phyloP scores from a whole-genome alignment of 129 eudicot genomes.

The Smallanthus sonchifolius region DNA sequence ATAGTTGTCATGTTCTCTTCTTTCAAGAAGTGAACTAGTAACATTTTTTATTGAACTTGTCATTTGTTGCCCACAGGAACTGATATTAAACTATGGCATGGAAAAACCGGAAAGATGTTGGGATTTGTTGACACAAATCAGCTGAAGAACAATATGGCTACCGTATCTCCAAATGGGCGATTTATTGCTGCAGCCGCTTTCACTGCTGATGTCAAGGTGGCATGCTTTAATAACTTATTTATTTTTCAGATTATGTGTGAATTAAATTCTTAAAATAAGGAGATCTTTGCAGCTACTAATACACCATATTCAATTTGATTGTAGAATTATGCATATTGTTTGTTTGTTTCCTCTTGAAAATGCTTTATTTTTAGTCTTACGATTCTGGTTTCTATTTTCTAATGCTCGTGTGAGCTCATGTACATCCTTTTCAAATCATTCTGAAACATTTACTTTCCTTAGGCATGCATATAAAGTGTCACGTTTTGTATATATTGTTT shows the following conservation, averaged over 20 bases:
- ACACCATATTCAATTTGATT: constrained; percentile 10
- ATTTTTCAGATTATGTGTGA: constrained; percentile 5
- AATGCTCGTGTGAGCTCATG: background rate
- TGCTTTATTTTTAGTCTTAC: background rate
- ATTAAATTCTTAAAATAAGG: background rate
- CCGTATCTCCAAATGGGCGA: constrained; percentile 90
- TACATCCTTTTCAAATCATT: background rate
- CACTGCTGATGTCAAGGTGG: constrained; percentile 97
- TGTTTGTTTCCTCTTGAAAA: background rate
- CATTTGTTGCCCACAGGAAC: constrained; percentile 47
- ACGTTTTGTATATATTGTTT: constrained; percentile 4
- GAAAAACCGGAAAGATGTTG: constrained; percentile 73
- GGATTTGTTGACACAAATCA: constrained; percentile 92
- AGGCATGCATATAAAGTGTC: background rate
- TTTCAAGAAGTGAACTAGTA: constrained; percentile 1
- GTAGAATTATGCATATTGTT: background rate
- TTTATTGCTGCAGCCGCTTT: constrained; percentile 99
- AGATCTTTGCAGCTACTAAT: background rate
- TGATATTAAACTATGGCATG: constrained; percentile 92
- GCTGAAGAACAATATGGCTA: constrained; percentile 92
- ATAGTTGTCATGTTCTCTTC: background rate
- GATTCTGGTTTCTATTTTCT: constrained; percentile 7
- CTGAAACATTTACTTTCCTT: background rate
- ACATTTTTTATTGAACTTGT: background rate
- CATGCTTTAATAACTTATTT: background rate